Percentiles rank a stretch among this genome's conserved stretches.
These are phyloP conservation scores for Glebionis coronaria DNA, from an alignment of 129 eudicot genomes.

Conservation along the genomic window DNA sequence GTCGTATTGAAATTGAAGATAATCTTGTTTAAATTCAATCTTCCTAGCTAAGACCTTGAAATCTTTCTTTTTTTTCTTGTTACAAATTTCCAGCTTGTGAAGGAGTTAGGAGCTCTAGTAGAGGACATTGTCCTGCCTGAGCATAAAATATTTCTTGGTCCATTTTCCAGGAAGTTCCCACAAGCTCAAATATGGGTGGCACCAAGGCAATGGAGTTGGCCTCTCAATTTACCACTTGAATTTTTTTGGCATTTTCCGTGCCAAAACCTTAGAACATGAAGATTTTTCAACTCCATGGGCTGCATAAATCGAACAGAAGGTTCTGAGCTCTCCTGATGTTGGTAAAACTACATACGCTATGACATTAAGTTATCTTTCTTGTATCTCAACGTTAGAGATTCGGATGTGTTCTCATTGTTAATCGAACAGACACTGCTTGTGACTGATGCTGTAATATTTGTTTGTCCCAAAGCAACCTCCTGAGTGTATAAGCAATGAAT, in stretches of 20 bases:
- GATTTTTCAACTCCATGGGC: slow-evolving; percentile 91
- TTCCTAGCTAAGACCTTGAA: slow-evolving; percentile 13
- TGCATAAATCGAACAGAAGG: slow-evolving; percentile 86
- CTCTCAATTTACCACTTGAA: slow-evolving; percentile 87
- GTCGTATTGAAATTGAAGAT: no score
- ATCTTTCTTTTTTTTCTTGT: slow-evolving; percentile 4
- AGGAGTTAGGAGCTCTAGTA: slow-evolving; percentile 93
- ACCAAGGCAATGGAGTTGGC: slow-evolving; percentile 99
- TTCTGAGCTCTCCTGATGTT: slow-evolving; percentile 93
- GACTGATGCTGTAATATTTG: slow-evolving; percentile 89
- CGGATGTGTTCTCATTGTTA: slow-evolving; percentile 6
- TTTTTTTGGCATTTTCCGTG: slow-evolving; percentile 90
- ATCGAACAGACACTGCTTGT: slow-evolving; percentile 68
- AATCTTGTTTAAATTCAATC: not conserved
- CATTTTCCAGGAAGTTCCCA: slow-evolving; percentile 97
- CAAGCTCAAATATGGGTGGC: slow-evolving; percentile 93
- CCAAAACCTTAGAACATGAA: slow-evolving; percentile 71
- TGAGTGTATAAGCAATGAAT: slow-evolving; percentile 77
- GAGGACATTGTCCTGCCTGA: slow-evolving; percentile 93
- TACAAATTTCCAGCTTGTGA: slow-evolving; percentile 61
- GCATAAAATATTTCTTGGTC: slow-evolving; percentile 96
- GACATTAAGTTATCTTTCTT: slow-evolving; percentile 5
- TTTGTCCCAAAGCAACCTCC: slow-evolving; percentile 96
- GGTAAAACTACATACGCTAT: slow-evolving; percentile 44
- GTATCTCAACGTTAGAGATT: slow-evolving; percentile 2